Percentiles rank a stretch among this genome's conserved stretches.
phyloP scores from a whole-genome alignment of 257 asterid species.

The Voacanga thouarsii region DNA sequence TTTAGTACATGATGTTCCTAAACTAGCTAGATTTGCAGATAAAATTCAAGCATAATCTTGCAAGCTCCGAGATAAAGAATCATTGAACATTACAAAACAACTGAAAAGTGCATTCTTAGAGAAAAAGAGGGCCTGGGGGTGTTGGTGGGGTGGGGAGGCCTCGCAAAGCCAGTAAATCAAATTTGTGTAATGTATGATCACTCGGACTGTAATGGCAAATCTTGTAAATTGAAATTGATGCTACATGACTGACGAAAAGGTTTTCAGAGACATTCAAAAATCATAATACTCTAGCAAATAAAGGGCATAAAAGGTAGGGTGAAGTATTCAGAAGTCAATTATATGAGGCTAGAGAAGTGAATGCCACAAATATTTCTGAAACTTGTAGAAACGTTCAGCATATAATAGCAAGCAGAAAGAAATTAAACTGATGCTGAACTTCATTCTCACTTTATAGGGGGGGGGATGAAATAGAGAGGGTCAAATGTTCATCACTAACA shows the following conservation, averaged over 20 bases:
- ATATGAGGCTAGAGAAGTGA: no score
- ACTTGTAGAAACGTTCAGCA: neutral
- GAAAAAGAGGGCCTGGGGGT: no score
- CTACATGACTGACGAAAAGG: no score
- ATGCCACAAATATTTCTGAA: no score
- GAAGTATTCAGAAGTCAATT: neutral
- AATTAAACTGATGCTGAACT: neutral
- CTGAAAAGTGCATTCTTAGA: neutral
- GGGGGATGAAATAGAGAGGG: neutral
- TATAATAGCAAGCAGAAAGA: neutral
- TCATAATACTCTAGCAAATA: no score
- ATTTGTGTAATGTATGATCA: no score
- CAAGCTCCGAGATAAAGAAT: neutral
- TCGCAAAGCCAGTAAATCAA: neutral
- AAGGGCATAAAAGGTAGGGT: neutral
- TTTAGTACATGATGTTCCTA: no score
- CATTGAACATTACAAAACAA: no score
- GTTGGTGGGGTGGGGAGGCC: neutral
- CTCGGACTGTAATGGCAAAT: no score
- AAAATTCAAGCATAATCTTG: neutral
- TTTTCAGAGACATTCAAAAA: no score
- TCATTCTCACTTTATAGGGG: neutral
- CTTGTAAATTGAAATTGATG: no score
- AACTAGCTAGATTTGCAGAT: no score
- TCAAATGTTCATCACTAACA: neutral